A percentile compares a stretch with the other conserved stretches of the same genome.
Evolutionary conservation across 1,284 basidiomycete species (phyloP).

Genomic region (Ustilago esculenta): DNA sequence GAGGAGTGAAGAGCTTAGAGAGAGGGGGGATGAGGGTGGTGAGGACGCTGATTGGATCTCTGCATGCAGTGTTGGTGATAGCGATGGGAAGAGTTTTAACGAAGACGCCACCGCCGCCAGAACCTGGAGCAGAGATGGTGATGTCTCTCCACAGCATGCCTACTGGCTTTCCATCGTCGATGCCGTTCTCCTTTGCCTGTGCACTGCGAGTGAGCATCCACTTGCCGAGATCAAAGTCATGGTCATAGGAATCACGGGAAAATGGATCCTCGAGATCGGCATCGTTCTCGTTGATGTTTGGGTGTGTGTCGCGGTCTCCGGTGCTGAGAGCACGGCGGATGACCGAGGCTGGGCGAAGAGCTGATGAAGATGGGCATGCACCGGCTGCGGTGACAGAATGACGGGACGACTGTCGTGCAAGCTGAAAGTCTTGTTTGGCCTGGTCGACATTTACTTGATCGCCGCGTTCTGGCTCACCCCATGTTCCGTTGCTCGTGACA

Average conservation of each 20-base stretch:
- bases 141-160: constrained; percentile 57
- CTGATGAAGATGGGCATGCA: constrained; percentile 7
- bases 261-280: constrained; percentile 15
- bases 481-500: constrained; percentile 41
- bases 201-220: constrained; percentile 47
- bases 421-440: constrained; percentile 43
- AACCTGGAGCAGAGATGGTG: constrained; percentile 44
- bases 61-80: constrained; percentile 52
- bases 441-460: constrained; percentile 48
- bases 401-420: constrained; percentile 31
- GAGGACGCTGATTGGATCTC: constrained; percentile 52
- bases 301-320: constrained; percentile 8
- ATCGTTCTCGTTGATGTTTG: constrained; percentile 20
- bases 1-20: constrained; percentile 27
- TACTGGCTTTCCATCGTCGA: constrained; percentile 51
- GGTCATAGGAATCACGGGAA: constrained; percentile 6
- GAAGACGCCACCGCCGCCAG: constrained; percentile 50
- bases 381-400: constrained; percentile 1
- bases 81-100: constrained; percentile 57
- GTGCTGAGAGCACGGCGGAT: constrained; percentile 26
- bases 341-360: constrained; percentile 7
- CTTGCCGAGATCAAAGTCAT: constrained; percentile 51
- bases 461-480: constrained; percentile 47
- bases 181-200: constrained; percentile 41
- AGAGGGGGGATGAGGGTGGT: constrained; percentile 42